Conservation (phyloP, 805 yeast genomes). For the Yarrowia sp. region DNA sequence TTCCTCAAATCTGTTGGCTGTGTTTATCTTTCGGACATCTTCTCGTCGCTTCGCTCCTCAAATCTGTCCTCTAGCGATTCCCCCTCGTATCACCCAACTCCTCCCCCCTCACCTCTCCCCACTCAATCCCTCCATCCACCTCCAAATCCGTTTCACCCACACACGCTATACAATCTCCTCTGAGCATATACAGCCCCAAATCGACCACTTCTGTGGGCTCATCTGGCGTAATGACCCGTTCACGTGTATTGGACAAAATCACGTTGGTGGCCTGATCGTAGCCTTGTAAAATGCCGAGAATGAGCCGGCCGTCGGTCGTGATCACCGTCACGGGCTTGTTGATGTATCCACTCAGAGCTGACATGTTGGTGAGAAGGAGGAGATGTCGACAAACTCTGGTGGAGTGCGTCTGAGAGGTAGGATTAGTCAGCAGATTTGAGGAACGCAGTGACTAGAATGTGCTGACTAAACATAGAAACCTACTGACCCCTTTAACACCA, state of each 20-base stretch:
- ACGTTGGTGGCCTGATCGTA: conserved; percentile 42
- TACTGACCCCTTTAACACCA: too few relatives aligned
- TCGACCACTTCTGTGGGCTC: conserved; percentile 34
- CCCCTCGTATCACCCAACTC: conserved; percentile 7
- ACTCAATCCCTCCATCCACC: conserved; percentile 38
- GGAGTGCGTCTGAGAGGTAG: not conserved
- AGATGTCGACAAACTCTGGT: conserved; percentile 6
- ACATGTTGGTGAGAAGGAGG: conserved; percentile 28
- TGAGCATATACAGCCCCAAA: conserved; percentile 40
- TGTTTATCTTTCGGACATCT: not conserved
- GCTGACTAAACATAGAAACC: too few relatives aligned
- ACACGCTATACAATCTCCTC: conserved; percentile 41
- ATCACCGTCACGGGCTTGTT: conserved; percentile 36
- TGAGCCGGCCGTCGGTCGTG: conserved; percentile 40
- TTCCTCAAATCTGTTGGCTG: not conserved
- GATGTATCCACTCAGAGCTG: conserved; percentile 32
- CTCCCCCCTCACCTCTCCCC: conserved; percentile 38
- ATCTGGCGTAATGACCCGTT: conserved; percentile 36
- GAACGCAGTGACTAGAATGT: too few relatives aligned
- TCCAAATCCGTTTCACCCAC: conserved; percentile 40
- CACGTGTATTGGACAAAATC: conserved; percentile 36
- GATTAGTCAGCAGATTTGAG: not conserved
- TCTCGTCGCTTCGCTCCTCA: not conserved
- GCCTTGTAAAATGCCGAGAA: conserved; percentile 40
- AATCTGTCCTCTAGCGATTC: not conserved